Percentiles rank a stretch among this genome's conserved stretches.
phyloP scores from a whole-genome alignment of 1,284 basidiomycete species.

The Schizopora paradoxa region DNA sequence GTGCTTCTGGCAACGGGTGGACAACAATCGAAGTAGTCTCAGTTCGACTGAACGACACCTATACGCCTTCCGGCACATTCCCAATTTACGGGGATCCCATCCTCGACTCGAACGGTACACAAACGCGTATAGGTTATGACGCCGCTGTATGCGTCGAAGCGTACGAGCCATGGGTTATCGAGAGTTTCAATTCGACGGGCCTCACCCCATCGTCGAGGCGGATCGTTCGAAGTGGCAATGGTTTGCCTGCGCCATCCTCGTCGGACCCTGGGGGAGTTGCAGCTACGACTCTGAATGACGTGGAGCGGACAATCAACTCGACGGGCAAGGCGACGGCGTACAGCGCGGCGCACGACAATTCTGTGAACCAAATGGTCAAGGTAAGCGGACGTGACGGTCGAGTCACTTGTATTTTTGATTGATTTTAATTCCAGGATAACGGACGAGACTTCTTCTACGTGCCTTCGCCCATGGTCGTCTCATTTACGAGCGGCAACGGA shows the following conservation, averaged over 20 bases:
- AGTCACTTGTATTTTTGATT: too few relatives aligned
- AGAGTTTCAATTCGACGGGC: constrained; percentile 6
- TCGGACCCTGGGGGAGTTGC: background rate
- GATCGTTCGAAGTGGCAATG: background rate
- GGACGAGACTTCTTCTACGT: constrained; percentile 35
- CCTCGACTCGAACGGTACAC: background rate
- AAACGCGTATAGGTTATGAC: constrained; percentile 8
- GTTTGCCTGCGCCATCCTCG: background rate
- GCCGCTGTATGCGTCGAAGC: constrained; percentile 9
- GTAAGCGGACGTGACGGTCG: too few relatives aligned
- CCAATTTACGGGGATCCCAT: constrained; percentile 2
- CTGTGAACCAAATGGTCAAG: constrained; percentile 7
- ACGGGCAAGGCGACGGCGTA: constrained; percentile 4
- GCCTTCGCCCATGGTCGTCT: constrained; percentile 36
- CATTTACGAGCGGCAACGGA: constrained; percentile 33
- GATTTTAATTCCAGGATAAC: too few relatives aligned
- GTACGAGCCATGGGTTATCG: constrained; percentile 11
- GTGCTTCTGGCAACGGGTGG: constrained; percentile 3
- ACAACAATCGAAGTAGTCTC: constrained; percentile 2
- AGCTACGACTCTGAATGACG: background rate
- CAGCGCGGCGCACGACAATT: constrained; percentile 4
- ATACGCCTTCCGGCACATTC: constrained; percentile 8
- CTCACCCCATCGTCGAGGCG: constrained; percentile 3
- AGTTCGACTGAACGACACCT: constrained; percentile 8
- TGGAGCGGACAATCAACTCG: constrained; percentile 8